Percentiles rank a stretch among this genome's conserved stretches.
Conservation (phyloP, 2,329 filamentous ascomycete species). For the Sclerotinia spermophila region DNA sequence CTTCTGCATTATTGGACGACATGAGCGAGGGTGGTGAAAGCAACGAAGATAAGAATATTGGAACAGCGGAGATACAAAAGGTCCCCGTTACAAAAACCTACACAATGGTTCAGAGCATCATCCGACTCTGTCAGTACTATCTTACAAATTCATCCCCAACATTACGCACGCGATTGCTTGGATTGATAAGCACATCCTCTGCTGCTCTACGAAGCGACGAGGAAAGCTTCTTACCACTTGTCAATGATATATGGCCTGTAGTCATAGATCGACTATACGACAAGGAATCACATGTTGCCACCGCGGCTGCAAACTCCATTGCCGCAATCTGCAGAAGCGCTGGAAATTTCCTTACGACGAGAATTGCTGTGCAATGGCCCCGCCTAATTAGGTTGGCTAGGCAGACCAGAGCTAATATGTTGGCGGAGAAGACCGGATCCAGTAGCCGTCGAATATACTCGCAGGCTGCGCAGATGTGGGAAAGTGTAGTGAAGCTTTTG, state of each 20-base stretch:
- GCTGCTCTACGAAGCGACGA: conserved; percentile 72
- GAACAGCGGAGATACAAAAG: conserved; percentile 48
- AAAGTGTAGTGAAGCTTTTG: conserved; percentile 56
- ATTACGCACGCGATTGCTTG: conserved; percentile 73
- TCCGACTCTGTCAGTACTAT: conserved; percentile 82
- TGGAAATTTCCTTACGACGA: conserved; percentile 74
- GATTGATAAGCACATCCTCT: conserved; percentile 69
- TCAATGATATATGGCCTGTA: conserved; percentile 89
- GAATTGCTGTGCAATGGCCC: conserved; percentile 72
- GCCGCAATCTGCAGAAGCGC: conserved; percentile 65
- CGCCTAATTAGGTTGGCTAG: conserved; percentile 51
- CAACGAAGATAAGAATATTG: conserved; percentile 31
- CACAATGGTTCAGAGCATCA: conserved; percentile 74
- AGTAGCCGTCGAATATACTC: conserved; percentile 55
- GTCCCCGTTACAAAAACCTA: conserved; percentile 75
- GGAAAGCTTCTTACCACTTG: conserved; percentile 78
- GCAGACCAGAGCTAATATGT: conserved; percentile 40
- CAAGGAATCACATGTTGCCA: conserved; percentile 62
- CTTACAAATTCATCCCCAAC: conserved; percentile 79
- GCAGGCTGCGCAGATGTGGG: conserved; percentile 61
- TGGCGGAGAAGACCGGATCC: conserved; percentile 36
- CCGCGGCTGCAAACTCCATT: conserved; percentile 68
- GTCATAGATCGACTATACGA: conserved; percentile 66
- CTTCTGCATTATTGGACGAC: conserved; percentile 38
- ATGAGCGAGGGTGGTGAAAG: conserved; percentile 23